phyloP scores from a whole-genome alignment of 805 yeast genomes.

The Cyberlindnera bimundalis region DNA sequence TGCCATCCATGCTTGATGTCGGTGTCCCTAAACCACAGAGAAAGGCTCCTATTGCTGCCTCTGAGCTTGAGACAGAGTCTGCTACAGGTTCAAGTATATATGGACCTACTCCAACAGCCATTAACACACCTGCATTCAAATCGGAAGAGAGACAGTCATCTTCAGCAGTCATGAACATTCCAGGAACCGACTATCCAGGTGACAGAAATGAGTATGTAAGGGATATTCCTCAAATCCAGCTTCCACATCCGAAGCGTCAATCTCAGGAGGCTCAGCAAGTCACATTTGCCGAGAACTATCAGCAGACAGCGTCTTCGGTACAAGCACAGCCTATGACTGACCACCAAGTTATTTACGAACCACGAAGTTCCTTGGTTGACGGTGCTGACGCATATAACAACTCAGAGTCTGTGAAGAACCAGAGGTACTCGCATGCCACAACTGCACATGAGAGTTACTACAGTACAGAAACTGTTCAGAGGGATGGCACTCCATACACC shows the following conservation, averaged over 20 bases:
- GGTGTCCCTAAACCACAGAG: slow-evolving; percentile 5
- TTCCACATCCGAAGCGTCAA: slow-evolving; percentile 12
- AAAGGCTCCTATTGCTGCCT: slow-evolving; percentile 14
- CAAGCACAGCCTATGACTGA: background rate
- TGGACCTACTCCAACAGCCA: slow-evolving; percentile 18
- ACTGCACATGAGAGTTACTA: slow-evolving; percentile 11
- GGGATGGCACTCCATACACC: slow-evolving; percentile 12
- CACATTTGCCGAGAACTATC: background rate
- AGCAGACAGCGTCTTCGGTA: background rate
- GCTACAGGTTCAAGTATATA: slow-evolving; percentile 25
- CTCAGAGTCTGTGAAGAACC: background rate
- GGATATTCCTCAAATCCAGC: slow-evolving; percentile 8
- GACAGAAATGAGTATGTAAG: slow-evolving; percentile 2
- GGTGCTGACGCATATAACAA: slow-evolving; percentile 12
- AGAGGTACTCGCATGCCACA: slow-evolving; percentile 11
- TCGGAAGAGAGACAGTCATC: background rate
- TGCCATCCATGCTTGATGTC: slow-evolving; percentile 8
- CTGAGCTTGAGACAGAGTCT: slow-evolving; percentile 6
- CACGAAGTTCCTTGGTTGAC: slow-evolving; percentile 4
- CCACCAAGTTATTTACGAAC: background rate
- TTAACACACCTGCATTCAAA: slow-evolving; percentile 8
- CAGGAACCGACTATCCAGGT: slow-evolving; percentile 8
- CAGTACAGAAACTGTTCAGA: slow-evolving; percentile 11
- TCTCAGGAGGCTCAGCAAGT: slow-evolving; percentile 3
- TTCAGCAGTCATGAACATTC: background rate